Evolutionary conservation across 345 rosid species (phyloP).

Genomic region (Brassica carinata): DNA sequence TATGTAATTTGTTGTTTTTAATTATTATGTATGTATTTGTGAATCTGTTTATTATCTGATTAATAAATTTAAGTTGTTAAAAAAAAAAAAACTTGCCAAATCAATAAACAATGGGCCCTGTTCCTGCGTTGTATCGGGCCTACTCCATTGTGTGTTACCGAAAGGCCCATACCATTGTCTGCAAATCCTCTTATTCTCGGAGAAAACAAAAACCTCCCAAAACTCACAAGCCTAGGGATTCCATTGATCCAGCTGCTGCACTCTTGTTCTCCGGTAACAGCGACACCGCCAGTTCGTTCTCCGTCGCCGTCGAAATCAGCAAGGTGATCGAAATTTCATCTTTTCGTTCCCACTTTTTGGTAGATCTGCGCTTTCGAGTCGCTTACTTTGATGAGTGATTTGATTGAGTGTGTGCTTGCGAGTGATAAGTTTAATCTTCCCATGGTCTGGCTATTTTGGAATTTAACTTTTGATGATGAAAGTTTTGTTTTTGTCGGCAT

Average conservation of each 20-base stretch:
- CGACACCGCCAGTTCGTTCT: constrained; percentile 7
- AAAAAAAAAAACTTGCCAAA: no score
- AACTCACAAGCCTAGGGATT: background rate
- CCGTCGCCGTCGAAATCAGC: constrained; percentile 16
- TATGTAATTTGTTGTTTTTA: no score
- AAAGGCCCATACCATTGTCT: background rate
- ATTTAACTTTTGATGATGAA: background rate
- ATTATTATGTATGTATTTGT: no score
- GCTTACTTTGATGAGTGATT: background rate
- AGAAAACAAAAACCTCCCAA: constrained; percentile 14
- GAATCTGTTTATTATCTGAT: no score
- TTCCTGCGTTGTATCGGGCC: no score
- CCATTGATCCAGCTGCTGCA: constrained; percentile 19
- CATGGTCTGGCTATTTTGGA: background rate
- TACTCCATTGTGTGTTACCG: background rate
- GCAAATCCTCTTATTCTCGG: background rate
- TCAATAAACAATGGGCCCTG: no score
- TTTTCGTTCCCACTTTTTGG: background rate
- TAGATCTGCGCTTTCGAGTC: constrained; percentile 26
- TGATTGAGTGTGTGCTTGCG: background rate
- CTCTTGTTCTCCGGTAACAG: constrained; percentile 15
- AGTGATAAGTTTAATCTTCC: background rate
- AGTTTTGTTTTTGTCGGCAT: background rate
- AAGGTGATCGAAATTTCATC: constrained; percentile 28
- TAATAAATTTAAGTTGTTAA: no score